phyloP scores from a whole-genome alignment of 352 stramenopile genomes.

The Aphanomyces euteiches region DNA sequence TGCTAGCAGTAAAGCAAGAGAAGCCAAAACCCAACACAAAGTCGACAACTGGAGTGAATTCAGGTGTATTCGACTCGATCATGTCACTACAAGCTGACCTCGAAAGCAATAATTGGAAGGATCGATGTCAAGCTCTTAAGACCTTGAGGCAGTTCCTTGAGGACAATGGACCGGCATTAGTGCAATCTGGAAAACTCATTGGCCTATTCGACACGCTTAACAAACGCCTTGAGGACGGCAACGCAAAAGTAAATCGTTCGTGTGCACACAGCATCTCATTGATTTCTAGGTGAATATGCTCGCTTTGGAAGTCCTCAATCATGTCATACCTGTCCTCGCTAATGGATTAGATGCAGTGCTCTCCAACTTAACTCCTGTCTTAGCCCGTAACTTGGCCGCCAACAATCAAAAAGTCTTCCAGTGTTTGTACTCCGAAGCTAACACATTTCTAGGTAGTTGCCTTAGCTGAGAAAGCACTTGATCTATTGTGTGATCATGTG shows the following conservation, averaged over 20 bases:
- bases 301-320: conserved; percentile 52
- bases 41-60: not conserved
- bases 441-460: conserved; percentile 23
- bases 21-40: not conserved
- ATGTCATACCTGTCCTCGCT: conserved; percentile 48
- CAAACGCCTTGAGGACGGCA: conserved; percentile 71
- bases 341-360: conserved; percentile 59
- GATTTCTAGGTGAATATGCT: conserved; percentile 42
- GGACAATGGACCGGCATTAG: conserved; percentile 32
- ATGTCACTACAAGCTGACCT: conserved; percentile 46
- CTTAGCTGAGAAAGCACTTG: conserved; percentile 43
- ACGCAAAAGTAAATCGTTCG: conserved; percentile 42
- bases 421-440: not conserved
- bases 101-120: conserved; percentile 75
- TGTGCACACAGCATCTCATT: not conserved
- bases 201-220: conserved; percentile 62
- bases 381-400: conserved; percentile 55
- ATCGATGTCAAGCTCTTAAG: conserved; percentile 59
- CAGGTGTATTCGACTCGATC: conserved; percentile 44
- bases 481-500: conserved; percentile 44
- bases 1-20: not conserved
- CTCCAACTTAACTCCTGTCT: conserved; percentile 45
- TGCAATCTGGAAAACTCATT: conserved; percentile 48
- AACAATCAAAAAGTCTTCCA: conserved; percentile 46
- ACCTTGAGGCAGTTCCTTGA: conserved; percentile 43